These are phyloP conservation scores for Pseudoscleropodium purum DNA, from an alignment of 225 moss, liverwort and hornwort genomes.

Conservation along the genomic window DNA sequence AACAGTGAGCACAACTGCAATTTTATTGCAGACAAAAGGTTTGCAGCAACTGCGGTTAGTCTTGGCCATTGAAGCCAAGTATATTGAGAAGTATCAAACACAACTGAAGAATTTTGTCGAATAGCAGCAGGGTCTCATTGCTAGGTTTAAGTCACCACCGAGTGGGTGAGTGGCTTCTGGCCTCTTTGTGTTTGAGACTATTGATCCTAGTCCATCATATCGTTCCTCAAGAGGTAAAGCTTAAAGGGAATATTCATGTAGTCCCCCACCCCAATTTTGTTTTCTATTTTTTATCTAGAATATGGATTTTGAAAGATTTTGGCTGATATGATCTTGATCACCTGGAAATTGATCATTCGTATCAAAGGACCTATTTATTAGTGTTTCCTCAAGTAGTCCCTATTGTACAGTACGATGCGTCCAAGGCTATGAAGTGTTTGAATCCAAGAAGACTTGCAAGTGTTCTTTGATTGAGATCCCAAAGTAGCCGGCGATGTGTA, in stretches of 20 bases:
- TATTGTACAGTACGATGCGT: constrained; percentile 1
- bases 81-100: constrained; percentile 41
- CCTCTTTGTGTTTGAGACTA: background rate
- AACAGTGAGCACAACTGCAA: background rate
- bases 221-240: background rate
- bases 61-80: constrained; percentile 64
- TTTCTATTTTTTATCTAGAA: background rate
- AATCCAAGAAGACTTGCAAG: background rate
- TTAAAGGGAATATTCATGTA: background rate
- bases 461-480: background rate
- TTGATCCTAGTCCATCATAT: background rate
- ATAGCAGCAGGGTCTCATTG: constrained; percentile 1
- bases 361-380: background rate
- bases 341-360: background rate
- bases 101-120: constrained; percentile 48
- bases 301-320: background rate
- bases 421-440: background rate
- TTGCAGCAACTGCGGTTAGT: constrained; percentile 73
- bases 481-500: background rate
- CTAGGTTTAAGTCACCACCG: background rate
- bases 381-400: background rate
- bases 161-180: constrained; percentile 11
- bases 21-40: constrained; percentile 53
- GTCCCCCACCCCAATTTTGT: background rate
- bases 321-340: background rate